phyloP scores from a whole-genome alignment of 1,139 yeast species.

The Magnusiomyces paraingens region DNA sequence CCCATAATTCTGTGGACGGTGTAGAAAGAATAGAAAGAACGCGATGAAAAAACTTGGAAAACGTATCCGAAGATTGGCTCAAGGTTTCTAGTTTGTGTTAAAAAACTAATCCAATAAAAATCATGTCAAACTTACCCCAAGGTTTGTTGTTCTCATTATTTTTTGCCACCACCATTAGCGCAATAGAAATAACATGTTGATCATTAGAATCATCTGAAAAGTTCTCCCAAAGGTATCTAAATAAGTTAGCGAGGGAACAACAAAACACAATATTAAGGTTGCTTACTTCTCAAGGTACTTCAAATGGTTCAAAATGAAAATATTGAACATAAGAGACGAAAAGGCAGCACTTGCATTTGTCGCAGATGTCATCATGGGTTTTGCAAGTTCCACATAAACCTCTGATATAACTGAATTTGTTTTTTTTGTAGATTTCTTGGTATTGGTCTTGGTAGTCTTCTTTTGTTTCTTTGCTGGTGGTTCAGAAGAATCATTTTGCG shows the following conservation, averaged over 20 bases:
- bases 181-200: slow-evolving; percentile 38
- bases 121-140: slow-evolving; percentile 17
- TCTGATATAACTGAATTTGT: slow-evolving; percentile 1
- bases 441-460: slow-evolving; percentile 4
- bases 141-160: slow-evolving; percentile 17
- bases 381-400: neutral
- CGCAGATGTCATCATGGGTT: neutral
- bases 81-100: slow-evolving; percentile 10
- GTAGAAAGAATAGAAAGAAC: slow-evolving; percentile 22
- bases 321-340: neutral
- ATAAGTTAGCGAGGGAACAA: slow-evolving; percentile 3
- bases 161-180: slow-evolving; percentile 20
- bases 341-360: neutral
- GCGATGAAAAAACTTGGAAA: slow-evolving; percentile 27
- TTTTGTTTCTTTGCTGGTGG: slow-evolving; percentile 5
- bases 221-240: slow-evolving; percentile 37
- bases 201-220: slow-evolving; percentile 38
- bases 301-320: slow-evolving; percentile 19
- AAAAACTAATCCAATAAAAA: neutral
- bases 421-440: neutral
- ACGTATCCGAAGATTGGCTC: slow-evolving; percentile 21
- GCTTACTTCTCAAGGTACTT: slow-evolving; percentile 22
- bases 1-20: slow-evolving; percentile 12
- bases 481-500: neutral
- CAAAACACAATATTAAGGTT: neutral